Evolutionary conservation across 371 early-diverging fungal species (phyloP).

Genomic region (Apophysomyces variabilis): DNA sequence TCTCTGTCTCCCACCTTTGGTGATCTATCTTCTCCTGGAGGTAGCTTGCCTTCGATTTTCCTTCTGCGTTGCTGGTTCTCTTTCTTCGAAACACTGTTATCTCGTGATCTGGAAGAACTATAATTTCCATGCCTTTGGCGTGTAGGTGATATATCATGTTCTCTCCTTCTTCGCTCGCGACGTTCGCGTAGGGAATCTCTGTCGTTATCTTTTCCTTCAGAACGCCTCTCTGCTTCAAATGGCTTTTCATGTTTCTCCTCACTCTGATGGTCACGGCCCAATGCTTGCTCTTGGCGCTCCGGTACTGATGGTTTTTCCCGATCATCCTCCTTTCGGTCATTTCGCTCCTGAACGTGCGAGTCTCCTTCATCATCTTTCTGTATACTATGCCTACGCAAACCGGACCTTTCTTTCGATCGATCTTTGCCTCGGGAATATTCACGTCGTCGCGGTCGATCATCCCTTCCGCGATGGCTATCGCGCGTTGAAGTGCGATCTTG

Average conservation of each 20-base stretch:
- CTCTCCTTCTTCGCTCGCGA: not conserved
- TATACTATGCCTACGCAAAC: not conserved
- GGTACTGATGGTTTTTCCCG: not conserved
- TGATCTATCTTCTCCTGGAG: no score
- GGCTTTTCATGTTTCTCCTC: not conserved
- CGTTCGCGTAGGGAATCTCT: not conserved
- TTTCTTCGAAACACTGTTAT: not conserved
- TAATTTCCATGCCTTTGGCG: not conserved
- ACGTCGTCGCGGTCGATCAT: not conserved
- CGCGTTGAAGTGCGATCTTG: not conserved
- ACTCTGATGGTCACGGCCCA: not conserved
- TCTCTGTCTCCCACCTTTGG: no score
- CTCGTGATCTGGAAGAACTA: not conserved
- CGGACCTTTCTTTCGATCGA: not conserved
- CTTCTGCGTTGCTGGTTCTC: not conserved
- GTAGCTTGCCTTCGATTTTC: no score
- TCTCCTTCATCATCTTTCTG: not conserved
- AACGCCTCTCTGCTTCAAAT: not conserved
- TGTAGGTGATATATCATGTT: not conserved
- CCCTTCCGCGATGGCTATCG: not conserved
- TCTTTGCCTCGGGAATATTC: not conserved
- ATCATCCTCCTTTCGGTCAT: not conserved
- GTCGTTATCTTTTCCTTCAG: not conserved
- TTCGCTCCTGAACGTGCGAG: not conserved
- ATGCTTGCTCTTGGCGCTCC: not conserved